Evolutionary conservation across 495 filamentous ascomycete genomes (phyloP).

Genomic region (Trichoderma asperelloides): DNA sequence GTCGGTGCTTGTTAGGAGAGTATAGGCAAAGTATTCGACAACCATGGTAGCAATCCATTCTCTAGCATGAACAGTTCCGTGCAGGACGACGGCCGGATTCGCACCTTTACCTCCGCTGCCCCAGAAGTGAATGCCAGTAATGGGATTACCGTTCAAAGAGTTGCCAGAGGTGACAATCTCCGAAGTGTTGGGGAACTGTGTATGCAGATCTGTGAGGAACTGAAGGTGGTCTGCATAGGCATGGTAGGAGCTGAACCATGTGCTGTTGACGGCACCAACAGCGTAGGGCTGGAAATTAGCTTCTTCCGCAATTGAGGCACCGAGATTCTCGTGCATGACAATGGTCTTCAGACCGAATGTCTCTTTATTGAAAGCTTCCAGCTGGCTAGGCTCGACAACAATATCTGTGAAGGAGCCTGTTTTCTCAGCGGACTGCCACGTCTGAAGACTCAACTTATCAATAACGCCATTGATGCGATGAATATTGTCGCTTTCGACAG

Average conservation of each 20-base stretch:
- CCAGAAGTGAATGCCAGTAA: constrained; percentile 53
- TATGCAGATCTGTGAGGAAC: constrained; percentile 43
- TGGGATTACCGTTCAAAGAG: constrained; percentile 40
- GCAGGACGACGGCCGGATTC: constrained; percentile 51
- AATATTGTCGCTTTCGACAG: constrained; percentile 16
- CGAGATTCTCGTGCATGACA: constrained; percentile 37
- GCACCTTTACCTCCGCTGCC: constrained; percentile 42
- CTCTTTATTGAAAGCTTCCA: constrained; percentile 23
- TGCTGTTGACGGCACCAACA: constrained; percentile 17
- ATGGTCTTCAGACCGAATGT: constrained; percentile 23
- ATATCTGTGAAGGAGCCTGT: constrained; percentile 25
- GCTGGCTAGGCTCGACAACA: constrained; percentile 30
- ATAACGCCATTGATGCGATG: constrained; percentile 23
- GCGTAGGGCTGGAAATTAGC: constrained; percentile 17
- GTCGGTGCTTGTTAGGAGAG: constrained; percentile 37
- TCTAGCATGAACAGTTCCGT: constrained; percentile 54
- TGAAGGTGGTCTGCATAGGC: constrained; percentile 44
- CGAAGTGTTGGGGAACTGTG: constrained; percentile 38
- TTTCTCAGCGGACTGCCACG: constrained; percentile 11
- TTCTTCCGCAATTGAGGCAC: constrained; percentile 33
- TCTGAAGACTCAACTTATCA: constrained; percentile 21
- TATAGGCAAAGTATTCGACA: constrained; percentile 49
- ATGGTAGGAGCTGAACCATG: constrained; percentile 54
- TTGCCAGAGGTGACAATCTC: constrained; percentile 44
- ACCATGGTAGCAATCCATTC: constrained; percentile 55